A percentile compares a stretch with the other conserved stretches of the same genome.
phyloP scores from a whole-genome alignment of 2,329 filamentous ascomycete species.

The Remersonia thermophila region DNA sequence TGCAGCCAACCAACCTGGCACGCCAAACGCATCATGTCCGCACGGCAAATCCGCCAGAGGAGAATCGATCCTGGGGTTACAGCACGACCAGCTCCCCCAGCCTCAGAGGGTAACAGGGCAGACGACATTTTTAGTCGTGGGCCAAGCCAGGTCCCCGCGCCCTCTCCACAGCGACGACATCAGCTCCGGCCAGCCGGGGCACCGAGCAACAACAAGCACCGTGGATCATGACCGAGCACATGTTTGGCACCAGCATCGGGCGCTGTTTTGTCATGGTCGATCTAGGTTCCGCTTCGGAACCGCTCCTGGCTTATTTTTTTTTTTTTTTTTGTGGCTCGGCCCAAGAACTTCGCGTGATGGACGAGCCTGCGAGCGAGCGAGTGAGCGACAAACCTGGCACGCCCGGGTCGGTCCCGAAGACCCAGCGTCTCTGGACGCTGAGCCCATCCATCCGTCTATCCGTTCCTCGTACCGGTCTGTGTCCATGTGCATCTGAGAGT shows the following conservation, averaged over 20 bases:
- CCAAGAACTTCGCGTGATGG: slow-evolving; percentile 17
- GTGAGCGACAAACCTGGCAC: too few relatives aligned
- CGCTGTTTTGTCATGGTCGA: slow-evolving; percentile 18
- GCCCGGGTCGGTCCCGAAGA: too few relatives aligned
- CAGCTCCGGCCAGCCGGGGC: too few relatives aligned
- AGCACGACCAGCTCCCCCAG: slow-evolving; percentile 1
- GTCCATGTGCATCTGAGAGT: too few relatives aligned
- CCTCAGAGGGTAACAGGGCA: slow-evolving; percentile 7
- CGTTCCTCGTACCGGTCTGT: too few relatives aligned
- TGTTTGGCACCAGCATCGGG: slow-evolving; percentile 22
- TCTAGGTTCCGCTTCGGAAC: slow-evolving; percentile 14
- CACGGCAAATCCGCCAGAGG: slow-evolving; percentile 21
- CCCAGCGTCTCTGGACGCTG: too few relatives aligned
- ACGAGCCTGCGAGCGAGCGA: slow-evolving; percentile 3
- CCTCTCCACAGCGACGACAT: too few relatives aligned
- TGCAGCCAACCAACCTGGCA: slow-evolving; percentile 15
- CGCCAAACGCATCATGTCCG: slow-evolving; percentile 14
- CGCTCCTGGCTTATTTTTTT: slow-evolving; percentile 14
- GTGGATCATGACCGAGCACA: slow-evolving; percentile 22
- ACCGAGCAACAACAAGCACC: slow-evolving; percentile 5
- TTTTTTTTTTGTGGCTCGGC: too few relatives aligned
- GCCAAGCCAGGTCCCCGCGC: too few relatives aligned
- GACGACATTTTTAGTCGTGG: slow-evolving; percentile 12
- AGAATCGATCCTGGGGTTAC: slow-evolving; percentile 11
- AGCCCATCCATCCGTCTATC: too few relatives aligned